phyloP scores from a whole-genome alignment of 2,329 filamentous ascomycete species.

The Ascocoryne sarcoides region DNA sequence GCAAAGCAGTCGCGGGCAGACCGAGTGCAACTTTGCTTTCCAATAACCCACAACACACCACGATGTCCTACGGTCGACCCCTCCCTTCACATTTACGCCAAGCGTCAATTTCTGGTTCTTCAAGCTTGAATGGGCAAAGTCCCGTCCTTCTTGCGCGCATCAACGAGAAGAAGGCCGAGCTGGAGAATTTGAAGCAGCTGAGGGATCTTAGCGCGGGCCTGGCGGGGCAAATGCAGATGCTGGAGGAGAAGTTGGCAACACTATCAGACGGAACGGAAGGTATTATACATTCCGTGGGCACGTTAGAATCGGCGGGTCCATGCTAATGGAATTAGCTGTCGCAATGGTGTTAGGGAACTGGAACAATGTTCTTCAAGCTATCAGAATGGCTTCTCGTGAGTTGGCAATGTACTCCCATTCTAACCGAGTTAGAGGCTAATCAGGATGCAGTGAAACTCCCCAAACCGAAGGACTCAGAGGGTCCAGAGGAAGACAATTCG shows the following conservation, averaged over 20 bases:
- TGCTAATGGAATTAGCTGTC: slow-evolving; percentile 51
- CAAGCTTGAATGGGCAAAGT: slow-evolving; percentile 50
- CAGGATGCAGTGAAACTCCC: slow-evolving; percentile 55
- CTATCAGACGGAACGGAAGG: slow-evolving; percentile 77
- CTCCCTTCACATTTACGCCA: slow-evolving; percentile 61
- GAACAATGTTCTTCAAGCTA: slow-evolving; percentile 77
- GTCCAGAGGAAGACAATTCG: slow-evolving; percentile 34
- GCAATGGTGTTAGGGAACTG: slow-evolving; percentile 79
- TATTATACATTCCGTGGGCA: slow-evolving; percentile 26
- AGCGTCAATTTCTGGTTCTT: slow-evolving; percentile 43
- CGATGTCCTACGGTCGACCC: slow-evolving; percentile 49
- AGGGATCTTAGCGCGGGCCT: slow-evolving; percentile 71
- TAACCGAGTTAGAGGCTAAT: slow-evolving; percentile 7
- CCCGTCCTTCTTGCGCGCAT: slow-evolving; percentile 66
- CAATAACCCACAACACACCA: no score
- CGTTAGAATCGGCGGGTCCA: no score
- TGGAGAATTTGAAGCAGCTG: slow-evolving; percentile 69
- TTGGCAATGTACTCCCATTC: slow-evolving; percentile 10
- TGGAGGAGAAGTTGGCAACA: slow-evolving; percentile 70
- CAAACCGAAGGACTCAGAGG: slow-evolving; percentile 40
- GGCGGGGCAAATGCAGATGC: slow-evolving; percentile 71
- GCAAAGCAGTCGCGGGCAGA: no score
- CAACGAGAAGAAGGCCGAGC: slow-evolving; percentile 76
- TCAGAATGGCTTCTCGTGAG: slow-evolving; percentile 79
- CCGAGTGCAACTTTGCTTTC: no score